Base-by-base conservation (phyloP, 1,284 basidiomycete species). In the Ganoderma resinaceum region DNA sequence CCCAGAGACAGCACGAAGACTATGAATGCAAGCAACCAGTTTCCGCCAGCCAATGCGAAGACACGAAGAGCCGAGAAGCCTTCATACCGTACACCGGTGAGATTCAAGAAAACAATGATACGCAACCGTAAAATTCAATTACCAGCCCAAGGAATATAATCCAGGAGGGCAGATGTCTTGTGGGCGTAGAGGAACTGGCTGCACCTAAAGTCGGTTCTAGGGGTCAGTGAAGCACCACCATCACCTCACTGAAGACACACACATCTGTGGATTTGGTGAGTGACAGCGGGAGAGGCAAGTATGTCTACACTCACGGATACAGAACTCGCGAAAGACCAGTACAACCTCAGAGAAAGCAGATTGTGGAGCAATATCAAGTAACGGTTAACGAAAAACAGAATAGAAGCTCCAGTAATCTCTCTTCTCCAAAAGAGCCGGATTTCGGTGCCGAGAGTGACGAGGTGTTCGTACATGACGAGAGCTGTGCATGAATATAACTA, bases 21-120 rank as follows among this genome's bases (percentile, higher is more conserved):
- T 1, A 43, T 2, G 9, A 20, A 5, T 2, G 42, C 35, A 16
- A 69, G 29, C 0, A 37, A 11, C 43, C 61, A 60, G 16, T 59
- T 37, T 14, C 65, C 29, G 6, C 58, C 58, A n/a, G 43, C 61
- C 46, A 69, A 46, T 11, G 68, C 68, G 42, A 62, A 62, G 2
- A 63, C 68, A 11, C 68, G 68, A 14, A 69, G 61, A 4, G 61
- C 68, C 4, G 68, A 69, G 55, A 69, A 66, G 0, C 57, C 68
- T 69, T 46, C 3, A 16, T 33, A 33, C n/a, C n/a, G n/a, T n/a
- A n/a, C n/a, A n/a, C n/a, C n/a, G n/a, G n/a, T 52, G 16, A 40
- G 40, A 11, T 31, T 2, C 6, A 60, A 7, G 8, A 46, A 46
- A 9, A 20, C 37, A 29, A 33, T 12, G 23, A 0, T 9, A 18